Percentiles rank a stretch among this genome's conserved stretches.
Conservation (phyloP, 2,329 filamentous ascomycete species). For the Akanthomyces lecanii region DNA sequence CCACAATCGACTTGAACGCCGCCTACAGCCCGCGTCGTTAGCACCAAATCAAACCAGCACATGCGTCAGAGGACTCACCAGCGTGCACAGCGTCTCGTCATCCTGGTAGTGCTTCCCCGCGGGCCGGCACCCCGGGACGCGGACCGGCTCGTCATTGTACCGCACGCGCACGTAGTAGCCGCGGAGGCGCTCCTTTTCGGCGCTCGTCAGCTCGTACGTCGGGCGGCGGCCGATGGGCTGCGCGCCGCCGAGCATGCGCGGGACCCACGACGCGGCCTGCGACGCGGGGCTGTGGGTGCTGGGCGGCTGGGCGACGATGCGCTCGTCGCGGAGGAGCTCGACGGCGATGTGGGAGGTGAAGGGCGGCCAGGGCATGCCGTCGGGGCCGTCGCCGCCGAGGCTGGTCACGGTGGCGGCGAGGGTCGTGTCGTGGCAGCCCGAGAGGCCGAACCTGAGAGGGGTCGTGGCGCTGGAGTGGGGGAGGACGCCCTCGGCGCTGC, state of each 20-base stretch:
- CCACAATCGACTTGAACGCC: constrained; percentile 88
- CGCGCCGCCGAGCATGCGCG: constrained; percentile 26
- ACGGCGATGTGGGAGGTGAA: constrained; percentile 91
- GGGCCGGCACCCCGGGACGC: constrained; percentile 73
- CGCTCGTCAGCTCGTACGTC: constrained; percentile 48
- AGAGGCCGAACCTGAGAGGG: constrained; percentile 69
- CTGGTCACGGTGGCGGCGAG: constrained; percentile 74
- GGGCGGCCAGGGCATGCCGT: constrained; percentile 66
- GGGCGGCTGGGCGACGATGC: constrained; percentile 26
- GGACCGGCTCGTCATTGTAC: constrained; percentile 83
- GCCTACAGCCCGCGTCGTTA: constrained; percentile 43
- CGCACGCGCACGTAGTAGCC: constrained; percentile 84
- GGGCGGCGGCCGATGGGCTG: constrained; percentile 56
- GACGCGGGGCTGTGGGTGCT: constrained; percentile 23
- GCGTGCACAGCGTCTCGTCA: constrained; percentile 84
- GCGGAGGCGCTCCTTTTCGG: constrained; percentile 58
- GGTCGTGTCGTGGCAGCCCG: constrained; percentile 91
- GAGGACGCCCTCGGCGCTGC: constrained; percentile 46
- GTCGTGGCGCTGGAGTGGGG: constrained; percentile 22
- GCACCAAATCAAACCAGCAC: neutral
- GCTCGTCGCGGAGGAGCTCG: constrained; percentile 69
- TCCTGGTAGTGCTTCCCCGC: constrained; percentile 79
- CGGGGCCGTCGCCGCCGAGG: constrained; percentile 70
- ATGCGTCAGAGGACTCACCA: constrained; percentile 48
- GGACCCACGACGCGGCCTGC: constrained; percentile 23